A percentile compares a stretch with the other conserved stretches of the same genome.
Conservation (phyloP, 2,329 filamentous ascomycete genomes). For the Pyrenophora graminea region DNA sequence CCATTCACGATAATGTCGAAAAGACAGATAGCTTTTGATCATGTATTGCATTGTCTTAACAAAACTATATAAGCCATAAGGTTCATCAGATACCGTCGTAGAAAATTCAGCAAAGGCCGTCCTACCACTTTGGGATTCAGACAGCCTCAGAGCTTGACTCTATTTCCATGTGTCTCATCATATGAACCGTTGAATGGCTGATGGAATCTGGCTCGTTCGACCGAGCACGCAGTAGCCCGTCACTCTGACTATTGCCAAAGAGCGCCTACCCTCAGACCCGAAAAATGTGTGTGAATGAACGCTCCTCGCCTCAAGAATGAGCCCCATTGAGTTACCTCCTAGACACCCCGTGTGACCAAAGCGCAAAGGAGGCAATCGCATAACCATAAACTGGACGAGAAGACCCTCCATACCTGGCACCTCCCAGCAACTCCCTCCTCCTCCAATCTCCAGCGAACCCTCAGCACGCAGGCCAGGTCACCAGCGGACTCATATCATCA, state of each 20-base stretch:
- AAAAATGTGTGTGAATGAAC: slow-evolving; percentile 51
- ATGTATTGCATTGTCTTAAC: neutral
- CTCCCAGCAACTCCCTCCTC: slow-evolving; percentile 33
- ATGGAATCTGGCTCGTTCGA: slow-evolving; percentile 69
- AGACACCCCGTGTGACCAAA: slow-evolving; percentile 33
- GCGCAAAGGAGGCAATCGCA: slow-evolving; percentile 78
- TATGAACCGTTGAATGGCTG: slow-evolving; percentile 56
- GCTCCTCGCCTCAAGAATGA: slow-evolving; percentile 99
- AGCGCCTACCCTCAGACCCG: slow-evolving; percentile 51
- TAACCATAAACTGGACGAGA: slow-evolving; percentile 96
- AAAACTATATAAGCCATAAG: slow-evolving; percentile 25
- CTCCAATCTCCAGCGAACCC: slow-evolving; percentile 32
- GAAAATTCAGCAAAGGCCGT: slow-evolving; percentile 49
- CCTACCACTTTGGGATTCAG: slow-evolving; percentile 53
- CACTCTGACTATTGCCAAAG: slow-evolving; percentile 16
- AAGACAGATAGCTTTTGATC: neutral
- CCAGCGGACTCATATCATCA: slow-evolving; percentile 87
- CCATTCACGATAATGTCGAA: too few relatives aligned
- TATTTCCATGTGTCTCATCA: slow-evolving; percentile 91
- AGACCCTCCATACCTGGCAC: slow-evolving; percentile 54
- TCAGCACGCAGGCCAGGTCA: slow-evolving; percentile 42
- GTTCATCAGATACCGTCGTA: slow-evolving; percentile 56
- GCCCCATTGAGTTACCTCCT: slow-evolving; percentile 98
- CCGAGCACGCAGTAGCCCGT: slow-evolving; percentile 57
- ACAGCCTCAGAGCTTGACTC: slow-evolving; percentile 96